These are phyloP conservation scores for Pharnaceum exiguum DNA, from an alignment of 148 eudicot species.

Conservation along the genomic window DNA sequence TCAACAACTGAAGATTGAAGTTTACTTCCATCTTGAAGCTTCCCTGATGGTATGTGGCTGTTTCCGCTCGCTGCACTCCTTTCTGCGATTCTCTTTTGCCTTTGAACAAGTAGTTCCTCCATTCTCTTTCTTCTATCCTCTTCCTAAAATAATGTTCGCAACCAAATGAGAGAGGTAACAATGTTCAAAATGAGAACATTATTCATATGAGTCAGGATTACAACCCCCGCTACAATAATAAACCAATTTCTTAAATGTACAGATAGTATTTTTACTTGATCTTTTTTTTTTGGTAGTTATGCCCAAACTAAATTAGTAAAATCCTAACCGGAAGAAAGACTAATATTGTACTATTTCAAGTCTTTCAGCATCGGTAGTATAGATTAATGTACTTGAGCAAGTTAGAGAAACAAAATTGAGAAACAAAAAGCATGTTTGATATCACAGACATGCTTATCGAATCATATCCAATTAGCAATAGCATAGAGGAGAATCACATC, in stretches of 20 bases:
- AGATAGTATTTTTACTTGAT: too few species aligned
- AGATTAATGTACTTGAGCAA: too few species aligned
- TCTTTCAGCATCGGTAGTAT: too few species aligned
- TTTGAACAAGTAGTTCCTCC: constrained; percentile 49
- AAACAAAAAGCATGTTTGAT: too few species aligned
- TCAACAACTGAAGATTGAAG: constrained; percentile 26
- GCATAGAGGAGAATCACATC: background rate
- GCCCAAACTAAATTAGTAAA: too few species aligned
- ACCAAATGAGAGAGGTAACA: background rate
- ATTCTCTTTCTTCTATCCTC: constrained; percentile 66
- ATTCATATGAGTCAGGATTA: background rate
- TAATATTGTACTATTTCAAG: too few species aligned
- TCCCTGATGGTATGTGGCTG: constrained; percentile 22
- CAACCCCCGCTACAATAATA: background rate
- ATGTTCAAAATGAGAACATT: background rate
- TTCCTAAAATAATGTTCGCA: constrained; percentile 36
- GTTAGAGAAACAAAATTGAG: too few species aligned
- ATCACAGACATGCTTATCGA: too few species aligned
- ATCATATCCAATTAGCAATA: too few species aligned
- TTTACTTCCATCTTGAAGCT: constrained; percentile 27
- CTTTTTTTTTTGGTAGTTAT: background rate
- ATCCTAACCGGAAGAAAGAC: too few species aligned
- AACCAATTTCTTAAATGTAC: too few species aligned
- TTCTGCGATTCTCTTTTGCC: constrained; percentile 80
- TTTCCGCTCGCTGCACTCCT: constrained; percentile 42